These are phyloP conservation scores for Penicillium odoratum DNA, from an alignment of 495 filamentous ascomycete species.

Conservation along the genomic window DNA sequence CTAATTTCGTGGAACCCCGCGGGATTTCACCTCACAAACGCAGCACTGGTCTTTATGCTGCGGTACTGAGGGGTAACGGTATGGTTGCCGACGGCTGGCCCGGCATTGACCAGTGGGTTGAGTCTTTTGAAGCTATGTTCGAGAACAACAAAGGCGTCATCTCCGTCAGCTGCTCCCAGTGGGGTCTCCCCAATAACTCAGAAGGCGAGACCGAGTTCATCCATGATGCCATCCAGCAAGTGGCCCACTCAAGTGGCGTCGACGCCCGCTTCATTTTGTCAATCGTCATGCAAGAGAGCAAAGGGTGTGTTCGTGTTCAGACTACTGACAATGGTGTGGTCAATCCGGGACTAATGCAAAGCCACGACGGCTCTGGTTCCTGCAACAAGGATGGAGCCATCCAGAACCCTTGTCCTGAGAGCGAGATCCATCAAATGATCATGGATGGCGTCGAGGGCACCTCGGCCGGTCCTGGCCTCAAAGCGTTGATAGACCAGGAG, in stretches of 20 bases:
- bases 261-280: constrained; percentile 60
- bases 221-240: constrained; percentile 37
- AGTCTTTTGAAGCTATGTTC: constrained; percentile 31
- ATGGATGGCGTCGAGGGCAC: constrained; percentile 45
- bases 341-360: constrained; percentile 59
- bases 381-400: constrained; percentile 40
- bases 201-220: constrained; percentile 42
- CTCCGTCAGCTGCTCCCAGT: constrained; percentile 42
- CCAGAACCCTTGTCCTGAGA: constrained; percentile 45
- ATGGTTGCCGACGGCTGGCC: constrained; percentile 25
- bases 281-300: constrained; percentile 59
- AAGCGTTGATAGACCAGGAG: constrained; percentile 30
- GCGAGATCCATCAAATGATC: constrained; percentile 49
- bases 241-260: constrained; percentile 36
- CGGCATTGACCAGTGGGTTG: constrained; percentile 13
- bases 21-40: constrained; percentile 22
- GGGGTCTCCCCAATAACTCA: constrained; percentile 36
- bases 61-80: constrained; percentile 25
- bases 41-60: constrained; percentile 18
- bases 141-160: constrained; percentile 43
- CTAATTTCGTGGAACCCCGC: background rate
- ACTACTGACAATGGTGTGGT: constrained; percentile 43
- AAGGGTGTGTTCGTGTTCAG: constrained; percentile 54
- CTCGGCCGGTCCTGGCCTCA: constrained; percentile 42
- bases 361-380: constrained; percentile 45